Conservation (phyloP, 257 asterid species). For the Pogostemon cablin region DNA sequence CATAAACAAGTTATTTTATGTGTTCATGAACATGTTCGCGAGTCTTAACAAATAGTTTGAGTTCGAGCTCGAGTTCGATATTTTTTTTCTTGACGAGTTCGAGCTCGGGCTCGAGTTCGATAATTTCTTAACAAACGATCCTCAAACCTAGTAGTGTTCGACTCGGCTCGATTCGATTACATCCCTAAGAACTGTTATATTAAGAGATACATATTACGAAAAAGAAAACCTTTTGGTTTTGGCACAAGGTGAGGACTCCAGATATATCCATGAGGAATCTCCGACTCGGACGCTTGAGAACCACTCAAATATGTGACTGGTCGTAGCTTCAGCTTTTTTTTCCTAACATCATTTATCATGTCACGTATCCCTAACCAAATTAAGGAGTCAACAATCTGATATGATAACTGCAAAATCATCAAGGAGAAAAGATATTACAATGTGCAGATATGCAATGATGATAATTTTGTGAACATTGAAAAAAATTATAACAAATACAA, state of each 20-base stretch:
- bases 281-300: slow-evolving; percentile 77
- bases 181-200: neutral
- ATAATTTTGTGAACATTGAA: slow-evolving; percentile 19
- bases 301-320: slow-evolving; percentile 96
- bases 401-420: slow-evolving; percentile 79
- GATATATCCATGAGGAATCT: slow-evolving; percentile 89
- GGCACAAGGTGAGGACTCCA: slow-evolving; percentile 99
- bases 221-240: slow-evolving; percentile 85
- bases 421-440: slow-evolving; percentile 36
- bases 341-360: slow-evolving; percentile 90
- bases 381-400: slow-evolving; percentile 95
- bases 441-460: slow-evolving; percentile 26
- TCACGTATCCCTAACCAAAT: slow-evolving; percentile 98
- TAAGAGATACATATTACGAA: slow-evolving; percentile 15
- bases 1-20: too few species aligned
- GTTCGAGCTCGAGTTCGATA: too few species aligned
- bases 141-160: too few species aligned
- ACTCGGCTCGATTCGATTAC: too few species aligned
- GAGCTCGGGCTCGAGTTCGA: too few species aligned
- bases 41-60: too few species aligned
- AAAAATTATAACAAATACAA: slow-evolving; percentile 27
- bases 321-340: slow-evolving; percentile 83
- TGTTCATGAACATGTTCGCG: too few species aligned
- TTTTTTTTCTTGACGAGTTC: too few species aligned
- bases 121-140: too few species aligned